Base-by-base conservation (phyloP, 108 stramenopile genomes). In the Cyclotella cryptica region DNA sequence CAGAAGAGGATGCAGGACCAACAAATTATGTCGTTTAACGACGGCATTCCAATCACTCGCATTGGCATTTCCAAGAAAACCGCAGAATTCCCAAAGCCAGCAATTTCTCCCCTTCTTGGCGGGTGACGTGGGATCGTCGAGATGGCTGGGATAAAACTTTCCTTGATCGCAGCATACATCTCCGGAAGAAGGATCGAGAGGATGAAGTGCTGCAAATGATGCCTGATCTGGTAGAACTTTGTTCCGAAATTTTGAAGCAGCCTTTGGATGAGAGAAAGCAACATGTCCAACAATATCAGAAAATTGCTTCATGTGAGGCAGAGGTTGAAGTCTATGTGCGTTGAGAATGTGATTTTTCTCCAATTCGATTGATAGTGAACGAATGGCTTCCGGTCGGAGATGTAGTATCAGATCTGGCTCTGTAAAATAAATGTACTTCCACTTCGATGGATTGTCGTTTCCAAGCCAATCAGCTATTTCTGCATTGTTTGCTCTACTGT, bases 341-440 rank as follows among this genome's bases (percentile, higher is more conserved):
- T 67, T 76, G 27, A 76, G 15, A n/a, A 76, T 67, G n/a, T 67
- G 55, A 24, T 57, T 58, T 60, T 68, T 67, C 18, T 66, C 30
- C 29, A 76, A 49, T 55, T 76, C 58, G 6, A 24, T 30, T 2
- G 66, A 59, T n/a, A 76, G 30, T 29, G 24, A 27, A 26, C 57
- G 75, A 10, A 68, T 15, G 8, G 66, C 66, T 17, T 46, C 66
- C 7, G 42, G 66, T 22, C 58, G 66, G 2, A 67, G 45, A 19
- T 76, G 75, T 24, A 76, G 75, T 22, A 76, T 59, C 22, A 76
- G 54, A 60, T 76, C 75, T 30, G 75, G 75, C 41, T 76, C 75
- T 21, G 75, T 57, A 30, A 49, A 76, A 41, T 76, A 76, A 10
- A 76, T 61, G 46, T 76, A 52, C 42, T 60, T 59, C 66, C 66